These are phyloP conservation scores for Theobroma cacao DNA, from an alignment of 345 rosid species.

Conservation along the genomic window DNA sequence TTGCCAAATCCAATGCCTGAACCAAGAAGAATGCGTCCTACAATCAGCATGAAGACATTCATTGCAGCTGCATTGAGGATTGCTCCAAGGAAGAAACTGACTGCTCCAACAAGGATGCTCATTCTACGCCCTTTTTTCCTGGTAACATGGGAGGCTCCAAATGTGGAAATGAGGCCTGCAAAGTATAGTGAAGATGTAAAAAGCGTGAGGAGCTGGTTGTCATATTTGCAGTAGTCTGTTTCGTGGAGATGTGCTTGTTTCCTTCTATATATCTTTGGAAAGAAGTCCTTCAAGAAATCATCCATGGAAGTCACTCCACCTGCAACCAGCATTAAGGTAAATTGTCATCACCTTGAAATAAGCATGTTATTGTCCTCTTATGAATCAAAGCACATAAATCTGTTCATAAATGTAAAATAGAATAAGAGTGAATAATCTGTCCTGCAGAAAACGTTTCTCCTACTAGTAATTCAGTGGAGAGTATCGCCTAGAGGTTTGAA, in stretches of 20 bases:
- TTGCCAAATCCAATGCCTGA: constrained; percentile 85
- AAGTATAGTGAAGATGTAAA: constrained; percentile 89
- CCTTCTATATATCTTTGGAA: constrained; percentile 63
- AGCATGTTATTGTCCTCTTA: background rate
- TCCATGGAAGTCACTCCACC: constrained; percentile 99
- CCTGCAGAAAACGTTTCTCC: too few species aligned
- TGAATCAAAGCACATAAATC: background rate
- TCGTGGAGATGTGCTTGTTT: constrained; percentile 66
- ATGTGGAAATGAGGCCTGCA: constrained; percentile 75
- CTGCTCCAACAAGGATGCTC: constrained; percentile 72
- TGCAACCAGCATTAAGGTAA: constrained; percentile 18
- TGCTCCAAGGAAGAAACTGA: constrained; percentile 79
- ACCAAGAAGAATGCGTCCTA: constrained; percentile 75
- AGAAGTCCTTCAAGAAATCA: constrained; percentile 80
- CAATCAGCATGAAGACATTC: constrained; percentile 62
- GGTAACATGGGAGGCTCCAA: constrained; percentile 72
- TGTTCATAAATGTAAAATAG: background rate
- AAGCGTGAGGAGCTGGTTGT: constrained; percentile 70
- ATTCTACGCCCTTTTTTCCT: constrained; percentile 62
- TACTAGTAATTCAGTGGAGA: too few species aligned
- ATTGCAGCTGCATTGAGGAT: constrained; percentile 62
- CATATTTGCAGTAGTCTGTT: constrained; percentile 94
- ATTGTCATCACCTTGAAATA: background rate
- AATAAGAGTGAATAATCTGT: background rate
- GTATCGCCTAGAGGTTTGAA: too few species aligned